A percentile compares a stretch with the other conserved stretches of the same genome.
Evolutionary conservation across 2,329 filamentous ascomycete species (phyloP).

Genomic region (Laburnicola sp.): DNA sequence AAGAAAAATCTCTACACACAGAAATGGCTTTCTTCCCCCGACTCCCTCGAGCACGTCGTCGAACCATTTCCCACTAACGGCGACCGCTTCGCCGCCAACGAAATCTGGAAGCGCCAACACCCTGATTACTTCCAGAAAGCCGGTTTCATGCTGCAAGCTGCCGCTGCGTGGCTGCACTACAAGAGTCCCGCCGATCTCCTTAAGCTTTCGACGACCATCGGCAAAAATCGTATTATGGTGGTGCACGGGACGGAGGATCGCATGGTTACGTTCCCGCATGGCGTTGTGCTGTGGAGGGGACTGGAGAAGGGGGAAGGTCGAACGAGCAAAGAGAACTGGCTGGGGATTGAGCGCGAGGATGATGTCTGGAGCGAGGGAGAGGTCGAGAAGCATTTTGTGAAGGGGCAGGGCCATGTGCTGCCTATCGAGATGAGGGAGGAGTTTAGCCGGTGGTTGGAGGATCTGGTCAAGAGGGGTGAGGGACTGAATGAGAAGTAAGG

Average conservation of each 20-base stretch:
- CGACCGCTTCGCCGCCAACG: constrained; percentile 79
- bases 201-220: constrained; percentile 68
- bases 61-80: constrained; percentile 71
- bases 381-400: constrained; percentile 62
- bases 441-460: constrained; percentile 67
- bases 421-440: constrained; percentile 71
- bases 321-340: constrained; percentile 39
- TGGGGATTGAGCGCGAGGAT: constrained; percentile 38
- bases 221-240: constrained; percentile 73
- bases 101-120: constrained; percentile 71
- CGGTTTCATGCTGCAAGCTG: constrained; percentile 75
- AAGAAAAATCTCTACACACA: constrained; percentile 68
- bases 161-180: constrained; percentile 78
- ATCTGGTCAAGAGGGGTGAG: constrained; percentile 58
- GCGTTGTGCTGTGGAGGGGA: constrained; percentile 66
- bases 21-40: constrained; percentile 64
- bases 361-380: constrained; percentile 47
- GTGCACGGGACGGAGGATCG: constrained; percentile 74
- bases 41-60: constrained; percentile 52
- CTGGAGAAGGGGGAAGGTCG: constrained; percentile 59
- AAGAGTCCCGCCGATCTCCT: constrained; percentile 70
- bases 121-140: constrained; percentile 62
- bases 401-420: constrained; percentile 75
- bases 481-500: constrained; percentile 45
- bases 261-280: constrained; percentile 78